These are phyloP conservation scores for Teunomyces cretensis DNA, from an alignment of 805 yeast species.

Conservation along the genomic window DNA sequence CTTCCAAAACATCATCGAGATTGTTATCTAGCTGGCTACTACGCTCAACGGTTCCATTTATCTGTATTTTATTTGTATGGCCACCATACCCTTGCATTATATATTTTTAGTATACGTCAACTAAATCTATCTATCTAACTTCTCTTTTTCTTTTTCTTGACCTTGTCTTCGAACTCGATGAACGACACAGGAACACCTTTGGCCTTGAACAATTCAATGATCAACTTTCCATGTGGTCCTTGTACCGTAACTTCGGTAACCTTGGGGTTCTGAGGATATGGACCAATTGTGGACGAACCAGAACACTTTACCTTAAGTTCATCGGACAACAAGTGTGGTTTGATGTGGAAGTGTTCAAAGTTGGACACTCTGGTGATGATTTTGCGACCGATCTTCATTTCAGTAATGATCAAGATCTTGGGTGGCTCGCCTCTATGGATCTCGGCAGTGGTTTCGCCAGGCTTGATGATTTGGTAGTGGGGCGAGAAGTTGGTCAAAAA, in stretches of 20 bases:
- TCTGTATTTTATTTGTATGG: too few species aligned
- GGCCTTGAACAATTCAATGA: slow-evolving; percentile 54
- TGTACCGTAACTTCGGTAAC: slow-evolving; percentile 77
- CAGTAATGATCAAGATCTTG: slow-evolving; percentile 62
- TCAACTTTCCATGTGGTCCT: slow-evolving; percentile 76
- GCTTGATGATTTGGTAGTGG: slow-evolving; percentile 48
- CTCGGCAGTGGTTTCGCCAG: slow-evolving; percentile 34
- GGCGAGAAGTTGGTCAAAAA: slow-evolving; percentile 51
- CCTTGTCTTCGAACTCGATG: slow-evolving; percentile 65
- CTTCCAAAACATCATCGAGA: slow-evolving; percentile 55
- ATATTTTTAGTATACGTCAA: not conserved
- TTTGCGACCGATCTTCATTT: slow-evolving; percentile 79
- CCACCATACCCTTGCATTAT: slow-evolving; percentile 1
- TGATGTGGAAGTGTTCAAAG: slow-evolving; percentile 65
- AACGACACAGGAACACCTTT: slow-evolving; percentile 66
- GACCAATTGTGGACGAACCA: slow-evolving; percentile 78
- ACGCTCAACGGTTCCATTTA: too few species aligned
- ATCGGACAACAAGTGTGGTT: slow-evolving; percentile 62
- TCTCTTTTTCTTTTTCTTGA: slow-evolving; percentile 56
- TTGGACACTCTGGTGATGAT: slow-evolving; percentile 71
- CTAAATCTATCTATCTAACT: slow-evolving; percentile 10
- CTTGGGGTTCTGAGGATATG: slow-evolving; percentile 54
- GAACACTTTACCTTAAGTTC: slow-evolving; percentile 79
- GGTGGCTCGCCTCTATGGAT: slow-evolving; percentile 70
- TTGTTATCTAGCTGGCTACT: slow-evolving; percentile 45